Percentiles rank a stretch among this genome's conserved stretches.
phyloP scores from a whole-genome alignment of 202 grass and related monocot genomes.

The Zoysia matrella region DNA sequence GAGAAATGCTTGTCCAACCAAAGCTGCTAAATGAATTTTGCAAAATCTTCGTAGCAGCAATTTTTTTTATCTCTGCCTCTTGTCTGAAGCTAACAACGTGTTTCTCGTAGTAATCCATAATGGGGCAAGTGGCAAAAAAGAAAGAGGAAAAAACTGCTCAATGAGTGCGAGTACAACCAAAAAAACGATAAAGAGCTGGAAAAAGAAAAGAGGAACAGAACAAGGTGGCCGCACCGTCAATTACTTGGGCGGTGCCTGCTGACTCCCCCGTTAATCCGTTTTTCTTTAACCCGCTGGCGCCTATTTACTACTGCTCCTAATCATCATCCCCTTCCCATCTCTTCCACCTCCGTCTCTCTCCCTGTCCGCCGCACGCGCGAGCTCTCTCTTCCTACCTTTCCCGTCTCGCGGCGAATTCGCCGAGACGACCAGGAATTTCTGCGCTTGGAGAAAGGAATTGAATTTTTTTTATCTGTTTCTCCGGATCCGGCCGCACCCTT shows the following conservation, averaged over 20 bases:
- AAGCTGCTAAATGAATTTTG: not conserved
- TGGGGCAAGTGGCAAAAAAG: not conserved
- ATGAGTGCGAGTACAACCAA: slow-evolving; percentile 10
- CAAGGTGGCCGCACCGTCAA: not conserved
- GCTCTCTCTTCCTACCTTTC: too few relatives aligned
- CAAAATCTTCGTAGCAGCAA: not conserved
- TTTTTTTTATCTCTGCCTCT: too few relatives aligned
- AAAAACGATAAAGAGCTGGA: slow-evolving; percentile 4
- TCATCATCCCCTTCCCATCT: too few relatives aligned
- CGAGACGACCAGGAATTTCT: not conserved
- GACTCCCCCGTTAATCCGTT: too few relatives aligned
- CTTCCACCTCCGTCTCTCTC: too few relatives aligned
- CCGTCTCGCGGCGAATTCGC: not conserved
- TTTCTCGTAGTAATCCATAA: not conserved
- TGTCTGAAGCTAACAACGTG: not conserved
- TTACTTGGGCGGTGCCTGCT: too few relatives aligned
- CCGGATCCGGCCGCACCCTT: slow-evolving; percentile 18
- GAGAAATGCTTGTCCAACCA: too few relatives aligned
- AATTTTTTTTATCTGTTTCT: slow-evolving; percentile 28
- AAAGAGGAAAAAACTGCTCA: not conserved
- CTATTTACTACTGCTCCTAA: too few relatives aligned
- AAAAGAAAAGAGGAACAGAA: slow-evolving; percentile 19
- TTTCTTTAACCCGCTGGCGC: too few relatives aligned
- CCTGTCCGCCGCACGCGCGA: not conserved
- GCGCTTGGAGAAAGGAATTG: slow-evolving; percentile 29